phyloP scores from a whole-genome alignment of 106 monocot species.

The Narthecium ossifragum region DNA sequence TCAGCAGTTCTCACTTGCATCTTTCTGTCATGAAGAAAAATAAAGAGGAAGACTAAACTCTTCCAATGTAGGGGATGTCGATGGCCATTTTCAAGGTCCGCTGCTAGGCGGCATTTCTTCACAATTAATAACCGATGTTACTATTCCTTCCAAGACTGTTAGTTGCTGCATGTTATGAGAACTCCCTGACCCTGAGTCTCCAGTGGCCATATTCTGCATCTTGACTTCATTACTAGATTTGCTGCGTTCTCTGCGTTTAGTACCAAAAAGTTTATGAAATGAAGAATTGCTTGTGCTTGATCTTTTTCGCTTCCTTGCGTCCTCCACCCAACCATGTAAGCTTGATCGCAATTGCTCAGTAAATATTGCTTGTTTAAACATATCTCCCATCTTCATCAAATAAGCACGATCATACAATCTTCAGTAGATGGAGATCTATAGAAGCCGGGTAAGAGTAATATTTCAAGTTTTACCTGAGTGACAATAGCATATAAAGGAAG shows the following conservation, averaged over 20 bases:
- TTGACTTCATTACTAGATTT: not conserved
- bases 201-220: conserved; percentile 8
- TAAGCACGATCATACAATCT: not conserved
- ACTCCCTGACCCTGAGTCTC: not conserved
- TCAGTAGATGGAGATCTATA: not conserved
- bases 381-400: conserved; percentile 37
- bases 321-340: conserved; percentile 33
- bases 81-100: too few relatives aligned
- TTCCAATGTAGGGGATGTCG: too few relatives aligned
- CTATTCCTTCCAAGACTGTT: not conserved
- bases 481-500: conserved; percentile 63
- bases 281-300: not conserved
- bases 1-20: too few relatives aligned
- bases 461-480: conserved; percentile 39
- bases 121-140: too few relatives aligned
- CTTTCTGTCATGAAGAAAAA: too few relatives aligned
- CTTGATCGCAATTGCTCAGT: conserved; percentile 15
- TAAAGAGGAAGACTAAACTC: too few relatives aligned
- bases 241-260: not conserved
- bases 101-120: too few relatives aligned
- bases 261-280: conserved; percentile 7
- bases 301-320: conserved; percentile 19
- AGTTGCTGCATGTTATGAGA: not conserved
- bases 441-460: not conserved
- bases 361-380: conserved; percentile 42